Percentiles rank a stretch among this genome's conserved stretches.
These are phyloP conservation scores for Trichocomaceae sp. DNA, from an alignment of 2,329 filamentous ascomycete species.

Conservation along the genomic window DNA sequence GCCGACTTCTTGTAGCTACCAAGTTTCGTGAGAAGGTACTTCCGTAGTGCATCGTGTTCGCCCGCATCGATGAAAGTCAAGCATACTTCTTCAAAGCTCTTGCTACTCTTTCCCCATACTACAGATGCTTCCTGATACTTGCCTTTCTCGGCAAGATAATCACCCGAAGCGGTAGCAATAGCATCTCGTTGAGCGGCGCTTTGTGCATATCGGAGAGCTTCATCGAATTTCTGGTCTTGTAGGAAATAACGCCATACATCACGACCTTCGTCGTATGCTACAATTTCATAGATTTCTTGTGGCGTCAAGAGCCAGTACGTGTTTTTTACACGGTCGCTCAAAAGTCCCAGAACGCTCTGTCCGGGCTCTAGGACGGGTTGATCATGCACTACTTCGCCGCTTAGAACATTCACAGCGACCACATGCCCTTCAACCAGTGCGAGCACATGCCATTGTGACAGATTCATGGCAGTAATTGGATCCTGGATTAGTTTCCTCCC, in stretches of 20 bases:
- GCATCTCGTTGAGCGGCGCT: constrained; percentile 77
- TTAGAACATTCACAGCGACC: constrained; percentile 78
- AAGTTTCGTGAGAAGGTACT: constrained; percentile 81
- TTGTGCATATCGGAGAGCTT: constrained; percentile 76
- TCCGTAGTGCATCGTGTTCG: constrained; percentile 83
- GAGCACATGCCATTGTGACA: constrained; percentile 92
- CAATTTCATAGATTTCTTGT: constrained; percentile 87
- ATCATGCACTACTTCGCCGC: constrained; percentile 78
- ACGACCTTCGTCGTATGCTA: constrained; percentile 80
- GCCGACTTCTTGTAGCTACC: constrained; percentile 72
- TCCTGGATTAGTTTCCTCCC: constrained; percentile 62
- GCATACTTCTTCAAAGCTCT: constrained; percentile 93
- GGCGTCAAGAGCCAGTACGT: constrained; percentile 96
- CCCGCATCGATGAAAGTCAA: constrained; percentile 82
- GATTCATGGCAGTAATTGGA: constrained; percentile 67
- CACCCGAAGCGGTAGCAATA: constrained; percentile 85
- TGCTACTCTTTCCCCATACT: constrained; percentile 91
- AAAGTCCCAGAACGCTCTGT: constrained; percentile 73
- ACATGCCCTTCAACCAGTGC: constrained; percentile 75
- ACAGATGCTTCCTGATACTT: constrained; percentile 79
- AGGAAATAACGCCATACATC: constrained; percentile 95
- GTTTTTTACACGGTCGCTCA: constrained; percentile 86
- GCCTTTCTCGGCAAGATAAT: constrained; percentile 74
- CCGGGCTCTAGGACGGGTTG: constrained; percentile 75
- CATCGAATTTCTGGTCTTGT: constrained; percentile 77